Conservation (phyloP, 495 filamentous ascomycete genomes). For the Trichocladium uniseriatum region DNA sequence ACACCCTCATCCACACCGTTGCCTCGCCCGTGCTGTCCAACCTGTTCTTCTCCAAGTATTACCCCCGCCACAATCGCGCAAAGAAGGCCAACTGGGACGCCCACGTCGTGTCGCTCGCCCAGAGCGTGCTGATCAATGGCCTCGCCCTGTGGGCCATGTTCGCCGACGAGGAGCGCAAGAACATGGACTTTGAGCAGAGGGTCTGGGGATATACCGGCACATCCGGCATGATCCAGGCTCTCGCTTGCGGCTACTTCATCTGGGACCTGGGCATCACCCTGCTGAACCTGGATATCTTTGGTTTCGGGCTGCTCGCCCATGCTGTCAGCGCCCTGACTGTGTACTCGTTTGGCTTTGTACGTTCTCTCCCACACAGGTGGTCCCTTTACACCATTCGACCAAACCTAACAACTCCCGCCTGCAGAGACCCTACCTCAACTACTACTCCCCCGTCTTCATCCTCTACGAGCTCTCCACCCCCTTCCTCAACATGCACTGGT, state of each 20-base stretch:
- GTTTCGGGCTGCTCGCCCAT: constrained; percentile 81
- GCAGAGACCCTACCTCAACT: constrained; percentile 89
- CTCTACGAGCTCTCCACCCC: constrained; percentile 95
- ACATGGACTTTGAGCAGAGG: constrained; percentile 64
- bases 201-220: constrained; percentile 83
- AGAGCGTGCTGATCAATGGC: constrained; percentile 68
- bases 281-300: constrained; percentile 68
- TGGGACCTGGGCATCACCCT: constrained; percentile 80
- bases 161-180: constrained; percentile 61
- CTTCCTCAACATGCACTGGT: constrained; percentile 98
- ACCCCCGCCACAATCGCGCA: constrained; percentile 53
- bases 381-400: not conserved
- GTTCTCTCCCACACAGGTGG: constrained; percentile 27
- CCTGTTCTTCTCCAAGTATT: constrained; percentile 59
- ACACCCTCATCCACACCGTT: constrained; percentile 63
- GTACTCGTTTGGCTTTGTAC: constrained; percentile 85
- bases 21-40: constrained; percentile 68
- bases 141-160: constrained; percentile 79
- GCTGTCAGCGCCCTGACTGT: constrained; percentile 76
- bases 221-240: constrained; percentile 70
- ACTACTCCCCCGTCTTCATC: constrained; percentile 82
- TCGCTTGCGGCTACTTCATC: constrained; percentile 90
- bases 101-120: constrained; percentile 87
- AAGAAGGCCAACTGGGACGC: constrained; percentile 92
- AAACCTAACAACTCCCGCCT: not conserved